These are phyloP conservation scores for Cotoneaster glaucophyllus DNA, from an alignment of 306 rosid species.

Conservation along the genomic window DNA sequence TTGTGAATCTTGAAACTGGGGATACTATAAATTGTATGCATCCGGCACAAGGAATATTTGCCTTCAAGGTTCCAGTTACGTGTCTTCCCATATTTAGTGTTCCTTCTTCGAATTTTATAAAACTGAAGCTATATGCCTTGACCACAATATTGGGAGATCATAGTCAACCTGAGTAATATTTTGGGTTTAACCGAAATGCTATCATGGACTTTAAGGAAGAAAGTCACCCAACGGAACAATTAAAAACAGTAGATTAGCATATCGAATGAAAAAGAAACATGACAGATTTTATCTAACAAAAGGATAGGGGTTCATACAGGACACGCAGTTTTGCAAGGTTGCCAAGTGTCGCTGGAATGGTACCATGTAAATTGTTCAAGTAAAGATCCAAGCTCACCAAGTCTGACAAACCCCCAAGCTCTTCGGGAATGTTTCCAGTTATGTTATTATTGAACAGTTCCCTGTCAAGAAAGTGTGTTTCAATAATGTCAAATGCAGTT, in stretches of 20 bases:
- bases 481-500: too few relatives aligned
- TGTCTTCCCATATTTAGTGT: too few relatives aligned
- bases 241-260: neutral
- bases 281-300: slow-evolving; percentile 12
- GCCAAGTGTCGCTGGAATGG: slow-evolving; percentile 51
- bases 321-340: slow-evolving; percentile 55
- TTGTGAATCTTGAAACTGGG: too few relatives aligned
- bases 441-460: too few relatives aligned
- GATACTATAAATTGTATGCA: too few relatives aligned
- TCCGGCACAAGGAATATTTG: too few relatives aligned
- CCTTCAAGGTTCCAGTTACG: too few relatives aligned
- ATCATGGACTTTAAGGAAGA: neutral
- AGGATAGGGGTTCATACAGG: slow-evolving; percentile 58
- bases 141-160: neutral
- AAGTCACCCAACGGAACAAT: neutral
- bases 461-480: too few relatives aligned
- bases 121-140: neutral
- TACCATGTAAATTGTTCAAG: slow-evolving; percentile 46
- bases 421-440: too few relatives aligned
- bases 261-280: neutral
- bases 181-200: neutral
- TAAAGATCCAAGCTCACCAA: slow-evolving; percentile 97
- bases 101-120: too few relatives aligned
- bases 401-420: too few relatives aligned
- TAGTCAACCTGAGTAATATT: too few relatives aligned